Evolutionary conservation across 2,329 filamentous ascomycete species (phyloP).

Genomic region (Colletotrichum spinosum): DNA sequence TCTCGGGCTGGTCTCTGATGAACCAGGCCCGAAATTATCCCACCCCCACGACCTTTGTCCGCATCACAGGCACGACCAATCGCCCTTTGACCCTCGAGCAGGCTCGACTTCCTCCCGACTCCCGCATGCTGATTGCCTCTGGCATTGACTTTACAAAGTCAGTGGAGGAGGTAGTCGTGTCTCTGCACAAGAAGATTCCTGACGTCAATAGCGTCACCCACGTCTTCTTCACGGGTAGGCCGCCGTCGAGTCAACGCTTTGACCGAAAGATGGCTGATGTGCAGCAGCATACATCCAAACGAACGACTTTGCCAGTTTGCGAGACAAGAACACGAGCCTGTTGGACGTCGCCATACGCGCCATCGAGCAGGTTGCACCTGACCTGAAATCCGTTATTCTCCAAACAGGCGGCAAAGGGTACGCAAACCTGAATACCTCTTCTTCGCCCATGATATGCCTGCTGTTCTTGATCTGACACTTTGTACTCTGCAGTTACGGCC

Average conservation of each 20-base stretch:
- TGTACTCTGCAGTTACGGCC: conserved; percentile 25
- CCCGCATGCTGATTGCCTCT: conserved; percentile 28
- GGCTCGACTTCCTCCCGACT: conserved; percentile 21
- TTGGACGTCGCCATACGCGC: conserved; percentile 1
- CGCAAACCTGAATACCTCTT: fast-evolving
- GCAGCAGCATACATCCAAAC: conserved; percentile 32
- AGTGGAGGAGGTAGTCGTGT: conserved; percentile 20
- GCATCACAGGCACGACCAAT: conserved; percentile 39
- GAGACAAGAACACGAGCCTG: background rate
- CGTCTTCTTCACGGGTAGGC: conserved; percentile 37
- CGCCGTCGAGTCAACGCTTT: background rate
- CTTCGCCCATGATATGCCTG: no score
- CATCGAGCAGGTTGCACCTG: conserved; percentile 11
- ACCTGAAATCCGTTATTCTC: conserved; percentile 32
- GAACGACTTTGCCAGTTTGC: background rate
- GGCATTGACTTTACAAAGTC: conserved; percentile 34
- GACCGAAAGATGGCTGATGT: background rate
- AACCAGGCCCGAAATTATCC: conserved; percentile 36
- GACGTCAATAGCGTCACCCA: conserved; percentile 35
- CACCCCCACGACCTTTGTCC: conserved; percentile 28
- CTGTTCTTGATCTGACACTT: background rate
- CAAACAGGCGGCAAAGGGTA: conserved; percentile 39
- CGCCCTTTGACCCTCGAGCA: conserved; percentile 29
- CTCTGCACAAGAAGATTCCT: conserved; percentile 25
- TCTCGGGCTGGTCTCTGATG: conserved; percentile 39